Percentiles rank a stretch among this genome's conserved stretches.
phyloP scores from a whole-genome alignment of 768 basidiomycete genomes.

The Favolaschia claudopus region DNA sequence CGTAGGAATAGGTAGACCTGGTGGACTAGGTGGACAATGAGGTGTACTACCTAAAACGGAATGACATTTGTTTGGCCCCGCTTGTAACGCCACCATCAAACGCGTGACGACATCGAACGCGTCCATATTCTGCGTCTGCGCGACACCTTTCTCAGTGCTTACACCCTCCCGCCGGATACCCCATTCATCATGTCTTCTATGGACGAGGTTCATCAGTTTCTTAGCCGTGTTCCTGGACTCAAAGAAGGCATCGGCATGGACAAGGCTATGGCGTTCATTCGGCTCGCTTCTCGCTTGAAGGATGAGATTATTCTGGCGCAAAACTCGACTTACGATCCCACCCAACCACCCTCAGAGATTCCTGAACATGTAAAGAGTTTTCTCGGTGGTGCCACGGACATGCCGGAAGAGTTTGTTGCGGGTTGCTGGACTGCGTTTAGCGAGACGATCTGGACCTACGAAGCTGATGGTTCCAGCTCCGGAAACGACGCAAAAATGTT shows the following conservation, averaged over 20 bases:
- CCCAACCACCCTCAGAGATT: not conserved
- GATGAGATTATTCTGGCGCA: conserved; percentile 9
- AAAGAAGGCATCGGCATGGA: conserved; percentile 4
- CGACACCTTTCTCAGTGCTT: too few species aligned
- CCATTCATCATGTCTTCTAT: not conserved
- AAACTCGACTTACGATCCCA: not conserved
- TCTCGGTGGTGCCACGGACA: not conserved
- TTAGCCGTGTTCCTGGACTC: not conserved
- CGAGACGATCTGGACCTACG: conserved; percentile 3
- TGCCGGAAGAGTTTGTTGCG: conserved; percentile 1
- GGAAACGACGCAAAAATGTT: conserved; percentile 4
- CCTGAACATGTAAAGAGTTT: not conserved
- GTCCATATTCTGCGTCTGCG: too few species aligned
- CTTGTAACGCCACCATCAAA: too few species aligned
- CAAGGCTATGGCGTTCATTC: conserved; percentile 1
- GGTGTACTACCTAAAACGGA: too few species aligned
- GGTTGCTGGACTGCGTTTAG: conserved; percentile 1
- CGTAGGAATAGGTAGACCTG: too few species aligned
- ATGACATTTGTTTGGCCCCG: too few species aligned
- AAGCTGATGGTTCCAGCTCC: not conserved
- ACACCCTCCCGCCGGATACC: too few species aligned
- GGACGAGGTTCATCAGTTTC: not conserved
- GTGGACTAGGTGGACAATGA: too few species aligned
- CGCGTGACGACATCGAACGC: too few species aligned
- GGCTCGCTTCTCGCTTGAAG: conserved; percentile 4